Conservation (phyloP, 768 basidiomycete genomes). For the Pleurotus ostreatus region DNA sequence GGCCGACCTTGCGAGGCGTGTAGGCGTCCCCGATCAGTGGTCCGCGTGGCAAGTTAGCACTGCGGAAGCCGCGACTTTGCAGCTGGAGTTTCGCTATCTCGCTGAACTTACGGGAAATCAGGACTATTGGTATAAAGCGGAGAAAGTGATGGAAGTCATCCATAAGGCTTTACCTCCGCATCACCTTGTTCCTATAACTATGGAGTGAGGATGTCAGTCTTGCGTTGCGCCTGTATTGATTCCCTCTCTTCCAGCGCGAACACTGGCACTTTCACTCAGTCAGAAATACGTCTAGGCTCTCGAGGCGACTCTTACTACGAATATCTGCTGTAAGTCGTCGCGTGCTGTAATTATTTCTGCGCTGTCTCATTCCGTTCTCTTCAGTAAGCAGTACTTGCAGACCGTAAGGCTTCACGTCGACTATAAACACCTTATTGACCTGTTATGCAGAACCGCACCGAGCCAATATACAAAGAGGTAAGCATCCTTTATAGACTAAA, state of each 20-base stretch:
- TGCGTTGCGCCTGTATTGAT: neutral
- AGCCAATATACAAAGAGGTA: slow-evolving; percentile 59
- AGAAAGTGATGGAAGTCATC: slow-evolving; percentile 67
- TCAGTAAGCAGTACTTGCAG: slow-evolving; percentile 57
- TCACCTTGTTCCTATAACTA: slow-evolving; percentile 68
- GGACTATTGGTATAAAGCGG: slow-evolving; percentile 77
- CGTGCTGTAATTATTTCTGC: neutral
- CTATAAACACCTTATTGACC: neutral
- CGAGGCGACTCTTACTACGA: slow-evolving; percentile 83
- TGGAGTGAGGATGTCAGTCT: slow-evolving; percentile 42
- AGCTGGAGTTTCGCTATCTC: slow-evolving; percentile 91
- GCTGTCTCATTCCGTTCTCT: neutral
- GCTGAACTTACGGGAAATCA: slow-evolving; percentile 72
- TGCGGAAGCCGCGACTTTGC: slow-evolving; percentile 82
- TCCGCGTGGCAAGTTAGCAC: slow-evolving; percentile 67
- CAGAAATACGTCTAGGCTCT: slow-evolving; percentile 71
- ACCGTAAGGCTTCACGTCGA: slow-evolving; percentile 35
- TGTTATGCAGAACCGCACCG: slow-evolving; percentile 43
- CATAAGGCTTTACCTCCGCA: slow-evolving; percentile 44
- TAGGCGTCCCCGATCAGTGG: slow-evolving; percentile 58
- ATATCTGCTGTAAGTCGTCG: slow-evolving; percentile 50
- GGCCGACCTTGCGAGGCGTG: slow-evolving; percentile 62
- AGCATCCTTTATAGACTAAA: neutral
- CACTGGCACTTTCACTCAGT: slow-evolving; percentile 26
- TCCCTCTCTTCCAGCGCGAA: slow-evolving; percentile 12